Percentiles rank a stretch among this genome's conserved stretches.
Evolutionary conservation across 2,329 filamentous ascomycete genomes (phyloP).

Genomic region (Penicillium sp.): DNA sequence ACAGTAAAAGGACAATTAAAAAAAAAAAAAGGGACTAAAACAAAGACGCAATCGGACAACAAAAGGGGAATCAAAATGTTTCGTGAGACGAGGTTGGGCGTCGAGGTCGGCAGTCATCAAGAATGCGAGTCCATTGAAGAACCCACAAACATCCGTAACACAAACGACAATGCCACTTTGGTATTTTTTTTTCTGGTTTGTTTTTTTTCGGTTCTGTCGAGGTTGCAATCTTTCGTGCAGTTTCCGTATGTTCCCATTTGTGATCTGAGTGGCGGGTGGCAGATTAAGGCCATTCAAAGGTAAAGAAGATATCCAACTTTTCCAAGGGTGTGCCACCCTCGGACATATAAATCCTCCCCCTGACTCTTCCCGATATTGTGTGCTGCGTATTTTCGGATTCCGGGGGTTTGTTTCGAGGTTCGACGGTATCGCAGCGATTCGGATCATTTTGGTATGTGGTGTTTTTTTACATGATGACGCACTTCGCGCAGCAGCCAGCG

Average conservation of each 20-base stretch:
- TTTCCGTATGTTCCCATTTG: constrained; percentile 1
- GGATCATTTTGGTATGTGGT: not conserved
- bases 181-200: constrained; percentile 15
- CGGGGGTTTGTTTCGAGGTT: not conserved
- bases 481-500: constrained; percentile 77
- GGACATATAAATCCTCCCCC: not conserved
- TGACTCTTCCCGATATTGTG: not conserved
- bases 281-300: constrained; percentile 6
- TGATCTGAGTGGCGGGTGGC: constrained; percentile 1
- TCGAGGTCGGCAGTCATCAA: constrained; percentile 34
- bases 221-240: constrained; percentile 14
- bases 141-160: constrained; percentile 25
- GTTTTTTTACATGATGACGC: constrained; percentile 67
- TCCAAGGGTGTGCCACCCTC: not conserved
- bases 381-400: not conserved
- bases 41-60: constrained; percentile 28
- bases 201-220: constrained; percentile 12
- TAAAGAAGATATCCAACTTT: constrained; percentile 4
- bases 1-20: constrained; percentile 9
- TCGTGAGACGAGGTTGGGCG: constrained; percentile 39
- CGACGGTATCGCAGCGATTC: constrained; percentile 1
- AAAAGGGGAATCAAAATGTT: constrained; percentile 42
- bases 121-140: constrained; percentile 25
- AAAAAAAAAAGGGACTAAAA: constrained; percentile 11
- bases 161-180: constrained; percentile 19